phyloP scores from a whole-genome alignment of 139 green algal species.

The Chloropicon primus region DNA sequence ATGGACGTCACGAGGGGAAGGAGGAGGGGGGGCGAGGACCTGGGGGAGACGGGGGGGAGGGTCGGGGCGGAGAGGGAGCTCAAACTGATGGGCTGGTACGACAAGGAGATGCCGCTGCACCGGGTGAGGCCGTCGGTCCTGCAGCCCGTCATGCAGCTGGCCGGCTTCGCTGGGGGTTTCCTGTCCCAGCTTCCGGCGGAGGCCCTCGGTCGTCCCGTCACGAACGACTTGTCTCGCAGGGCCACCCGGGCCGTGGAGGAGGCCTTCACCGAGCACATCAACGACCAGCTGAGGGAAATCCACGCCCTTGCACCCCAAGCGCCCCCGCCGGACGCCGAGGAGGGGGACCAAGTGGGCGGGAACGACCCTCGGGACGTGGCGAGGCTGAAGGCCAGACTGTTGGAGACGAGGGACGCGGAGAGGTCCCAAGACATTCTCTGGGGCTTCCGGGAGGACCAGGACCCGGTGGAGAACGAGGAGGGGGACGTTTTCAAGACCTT shows the following conservation, averaged over 20 bases:
- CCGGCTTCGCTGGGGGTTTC: background rate
- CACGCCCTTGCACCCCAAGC: background rate
- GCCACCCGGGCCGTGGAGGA: background rate
- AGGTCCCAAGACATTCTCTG: too few species aligned
- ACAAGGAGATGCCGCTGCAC: background rate
- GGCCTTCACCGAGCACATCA: background rate
- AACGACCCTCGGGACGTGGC: too few species aligned
- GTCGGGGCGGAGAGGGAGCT: background rate
- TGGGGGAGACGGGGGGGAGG: background rate
- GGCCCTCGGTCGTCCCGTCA: background rate
- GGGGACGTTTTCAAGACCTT: background rate
- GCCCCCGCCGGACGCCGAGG: too few species aligned
- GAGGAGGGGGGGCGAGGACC: too few species aligned
- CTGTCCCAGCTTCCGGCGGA: background rate
- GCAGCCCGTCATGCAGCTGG: background rate
- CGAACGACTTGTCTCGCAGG: background rate
- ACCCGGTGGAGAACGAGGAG: background rate
- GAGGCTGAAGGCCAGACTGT: too few species aligned
- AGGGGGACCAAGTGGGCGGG: background rate
- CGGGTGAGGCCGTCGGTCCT: background rate
- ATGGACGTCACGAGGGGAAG: background rate
- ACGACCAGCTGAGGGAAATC: background rate
- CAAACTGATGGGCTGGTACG: background rate
- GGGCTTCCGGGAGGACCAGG: background rate
- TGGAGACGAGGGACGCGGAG: background rate